A percentile compares a stretch with the other conserved stretches of the same genome.
phyloP scores from a whole-genome alignment of 768 basidiomycete genomes.

The Arthromyces matolae region DNA sequence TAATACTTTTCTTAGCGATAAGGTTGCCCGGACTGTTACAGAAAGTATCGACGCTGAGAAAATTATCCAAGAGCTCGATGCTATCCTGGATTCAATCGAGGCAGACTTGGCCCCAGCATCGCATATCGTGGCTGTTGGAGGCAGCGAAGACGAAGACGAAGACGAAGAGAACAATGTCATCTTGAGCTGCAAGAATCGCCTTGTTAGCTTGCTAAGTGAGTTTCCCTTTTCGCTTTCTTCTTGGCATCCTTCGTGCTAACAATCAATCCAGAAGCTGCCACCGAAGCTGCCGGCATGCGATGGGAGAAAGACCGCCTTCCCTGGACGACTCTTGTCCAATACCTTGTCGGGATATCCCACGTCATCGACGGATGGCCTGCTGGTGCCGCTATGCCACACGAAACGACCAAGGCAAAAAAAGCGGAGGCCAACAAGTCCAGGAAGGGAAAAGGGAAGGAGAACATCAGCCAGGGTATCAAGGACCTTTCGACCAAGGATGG shows the following conservation, averaged over 20 bases:
- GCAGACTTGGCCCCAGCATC: neutral
- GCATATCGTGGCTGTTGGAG: no score
- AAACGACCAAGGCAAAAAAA: neutral
- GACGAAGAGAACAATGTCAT: neutral
- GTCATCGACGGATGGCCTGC: neutral
- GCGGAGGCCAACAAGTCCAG: neutral
- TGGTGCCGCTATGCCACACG: neutral
- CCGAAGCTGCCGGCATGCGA: neutral
- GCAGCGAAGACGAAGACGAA: neutral
- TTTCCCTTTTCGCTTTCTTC: neutral
- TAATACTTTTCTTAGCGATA: neutral
- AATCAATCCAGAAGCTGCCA: neutral
- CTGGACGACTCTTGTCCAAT: neutral
- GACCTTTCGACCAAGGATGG: neutral
- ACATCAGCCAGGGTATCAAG: conserved; percentile 1
- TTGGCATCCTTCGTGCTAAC: neutral
- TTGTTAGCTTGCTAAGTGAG: neutral
- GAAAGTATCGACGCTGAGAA: neutral
- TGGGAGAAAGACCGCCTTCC: neutral
- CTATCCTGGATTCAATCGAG: neutral
- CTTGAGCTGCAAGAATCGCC: neutral
- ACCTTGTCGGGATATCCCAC: neutral
- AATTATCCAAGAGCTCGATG: neutral
- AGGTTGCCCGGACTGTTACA: neutral
- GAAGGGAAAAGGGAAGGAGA: neutral